Conservation (phyloP, 768 basidiomycete species). For the Boletus patriciae region DNA sequence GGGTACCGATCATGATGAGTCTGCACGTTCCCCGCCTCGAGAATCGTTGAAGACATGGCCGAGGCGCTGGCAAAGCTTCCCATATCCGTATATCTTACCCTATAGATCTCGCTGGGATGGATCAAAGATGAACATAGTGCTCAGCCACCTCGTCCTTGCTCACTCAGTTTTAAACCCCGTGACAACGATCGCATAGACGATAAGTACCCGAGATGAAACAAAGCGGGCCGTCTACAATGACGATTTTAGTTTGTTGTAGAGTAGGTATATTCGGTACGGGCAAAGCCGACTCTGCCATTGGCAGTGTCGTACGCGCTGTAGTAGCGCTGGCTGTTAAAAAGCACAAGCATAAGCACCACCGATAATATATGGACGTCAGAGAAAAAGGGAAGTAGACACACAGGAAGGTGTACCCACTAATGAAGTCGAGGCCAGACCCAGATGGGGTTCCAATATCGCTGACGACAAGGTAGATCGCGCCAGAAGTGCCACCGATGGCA, state of each 20-base stretch:
- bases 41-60: neutral
- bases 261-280: neutral
- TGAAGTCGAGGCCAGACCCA: constrained; percentile 18
- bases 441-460: constrained; percentile 13
- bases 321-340: neutral
- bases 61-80: neutral
- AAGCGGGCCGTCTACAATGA: too few species aligned
- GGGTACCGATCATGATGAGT: too few species aligned
- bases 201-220: too few species aligned
- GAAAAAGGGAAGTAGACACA: neutral
- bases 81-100: neutral
- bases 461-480: constrained; percentile 31
- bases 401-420: constrained; percentile 21
- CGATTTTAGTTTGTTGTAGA: neutral
- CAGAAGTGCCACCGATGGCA: constrained; percentile 26
- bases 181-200: too few species aligned
- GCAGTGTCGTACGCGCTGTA: neutral
- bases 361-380: neutral
- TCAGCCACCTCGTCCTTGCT: too few species aligned
- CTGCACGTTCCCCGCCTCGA: neutral
- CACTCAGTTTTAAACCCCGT: neutral
- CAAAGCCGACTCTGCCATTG: neutral
- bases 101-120: neutral
- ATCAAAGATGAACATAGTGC: too few species aligned
- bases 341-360: neutral